phyloP scores from a whole-genome alignment of 441 rosid genomes.

The Gossypium gossypioides region DNA sequence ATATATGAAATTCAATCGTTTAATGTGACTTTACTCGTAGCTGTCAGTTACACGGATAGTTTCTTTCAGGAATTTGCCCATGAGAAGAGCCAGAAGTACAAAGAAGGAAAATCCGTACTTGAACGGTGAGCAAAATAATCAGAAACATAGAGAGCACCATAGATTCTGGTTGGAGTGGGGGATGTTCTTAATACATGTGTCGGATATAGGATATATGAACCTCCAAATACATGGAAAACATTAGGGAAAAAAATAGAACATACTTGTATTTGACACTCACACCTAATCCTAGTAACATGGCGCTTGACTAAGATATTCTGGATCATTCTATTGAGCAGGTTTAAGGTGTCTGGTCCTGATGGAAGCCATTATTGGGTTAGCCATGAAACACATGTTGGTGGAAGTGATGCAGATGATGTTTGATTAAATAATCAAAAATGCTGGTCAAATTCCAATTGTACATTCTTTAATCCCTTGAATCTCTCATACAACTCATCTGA shows the following conservation, averaged over 20 bases:
- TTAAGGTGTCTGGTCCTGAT: slow-evolving; percentile 79
- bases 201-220: too few relatives aligned
- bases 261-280: background rate
- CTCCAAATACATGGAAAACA: too few relatives aligned
- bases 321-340: slow-evolving; percentile 44
- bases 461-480: slow-evolving; percentile 34
- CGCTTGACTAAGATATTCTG: slow-evolving; percentile 4
- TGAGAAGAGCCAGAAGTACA: slow-evolving; percentile 68
- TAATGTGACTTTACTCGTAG: slow-evolving; percentile 15
- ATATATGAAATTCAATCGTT: slow-evolving; percentile 11
- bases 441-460: slow-evolving; percentile 37
- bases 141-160: slow-evolving; percentile 9
- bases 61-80: slow-evolving; percentile 70
- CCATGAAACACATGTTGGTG: slow-evolving; percentile 62
- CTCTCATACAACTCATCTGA: slow-evolving; percentile 24
- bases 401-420: slow-evolving; percentile 86
- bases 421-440: slow-evolving; percentile 27
- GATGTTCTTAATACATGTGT: background rate
- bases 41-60: slow-evolving; percentile 11
- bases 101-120: slow-evolving; percentile 90
- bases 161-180: slow-evolving; percentile 2
- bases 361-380: slow-evolving; percentile 67
- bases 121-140: slow-evolving; percentile 58
- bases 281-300: background rate
- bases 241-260: background rate